Base-by-base conservation (phyloP, 176 grass and related monocot genomes). In the Cenchrus fungigraminus region DNA sequence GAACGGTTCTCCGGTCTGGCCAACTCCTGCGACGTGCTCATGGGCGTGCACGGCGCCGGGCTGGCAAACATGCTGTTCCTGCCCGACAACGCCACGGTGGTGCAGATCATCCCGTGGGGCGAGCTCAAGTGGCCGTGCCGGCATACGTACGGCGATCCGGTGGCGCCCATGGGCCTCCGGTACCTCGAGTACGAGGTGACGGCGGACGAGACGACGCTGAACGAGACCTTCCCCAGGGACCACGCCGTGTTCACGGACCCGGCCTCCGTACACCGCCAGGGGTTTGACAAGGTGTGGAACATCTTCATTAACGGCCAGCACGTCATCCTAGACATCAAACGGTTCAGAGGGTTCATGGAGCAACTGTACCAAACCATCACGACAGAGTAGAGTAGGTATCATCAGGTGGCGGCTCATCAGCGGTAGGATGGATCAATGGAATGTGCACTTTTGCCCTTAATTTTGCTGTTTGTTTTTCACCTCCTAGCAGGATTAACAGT, bases 61-160 rank as follows among this genome's bases (percentile, higher is more conserved):
- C 92, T 98, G 16, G 92, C 97, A 73, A 95, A 98, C 88, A 96
- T 98, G 97, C 84, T 98, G 25, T 98, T 96, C 91, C 80, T 98
- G 74, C 92, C 89, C 0, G 32, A 67, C 44, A 87, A 97, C 67
- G 89, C 67, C 40, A 91, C 90, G 6, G 1, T 90, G 0, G 62
- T 97, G 56, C 94, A 97, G 78, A 92, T 97, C 77, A 72, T 97
- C 54, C 94, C 92, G n/a, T 92, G 92, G 59, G 92, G 94, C 0
- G 82, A 54, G 31, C 17, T 97, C 37, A 85, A 90, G 71, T 82
- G 76, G 73, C 59, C 84, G 20, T 88, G 69, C 77, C 81, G 79
- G 68, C 58, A 61, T 62, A 71, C n/a, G 53, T 97, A 74, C 19
- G 94, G 92, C 3, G 65, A 88, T 1, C 92, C 92, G 0, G 83